phyloP scores from a whole-genome alignment of 768 basidiomycete genomes.

The Mycena amicta region DNA sequence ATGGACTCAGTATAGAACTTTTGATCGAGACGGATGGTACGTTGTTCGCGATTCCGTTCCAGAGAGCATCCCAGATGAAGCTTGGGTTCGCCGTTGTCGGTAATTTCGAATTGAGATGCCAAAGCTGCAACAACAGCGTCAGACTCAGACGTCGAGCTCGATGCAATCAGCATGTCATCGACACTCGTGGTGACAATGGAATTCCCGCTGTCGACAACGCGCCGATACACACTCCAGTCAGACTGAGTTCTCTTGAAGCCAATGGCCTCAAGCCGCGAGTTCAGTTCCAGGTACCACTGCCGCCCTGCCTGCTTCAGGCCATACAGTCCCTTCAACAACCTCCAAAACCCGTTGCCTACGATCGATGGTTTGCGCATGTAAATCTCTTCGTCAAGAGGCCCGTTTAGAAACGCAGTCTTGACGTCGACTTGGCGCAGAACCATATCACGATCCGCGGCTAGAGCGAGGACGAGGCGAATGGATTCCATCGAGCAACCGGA shows the following conservation, averaged over 20 bases:
- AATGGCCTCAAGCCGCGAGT: no score
- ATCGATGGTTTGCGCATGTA: conserved; percentile 35
- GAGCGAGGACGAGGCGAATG: conserved; percentile 22
- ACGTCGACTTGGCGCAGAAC: conserved; percentile 34
- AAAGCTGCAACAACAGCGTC: conserved; percentile 3
- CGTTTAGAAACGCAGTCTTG: conserved; percentile 33
- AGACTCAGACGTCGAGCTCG: neutral
- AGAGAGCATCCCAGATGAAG: conserved; percentile 10
- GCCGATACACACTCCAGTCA: no score
- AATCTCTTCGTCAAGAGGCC: conserved; percentile 29
- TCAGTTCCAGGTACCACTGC: neutral
- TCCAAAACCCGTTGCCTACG: conserved; percentile 17
- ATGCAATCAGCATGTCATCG: conserved; percentile 16
- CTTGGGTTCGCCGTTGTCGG: no score
- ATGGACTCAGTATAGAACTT: conserved; percentile 15
- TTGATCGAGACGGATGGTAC: conserved; percentile 6
- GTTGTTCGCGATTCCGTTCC: neutral
- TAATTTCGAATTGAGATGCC: conserved; percentile 12
- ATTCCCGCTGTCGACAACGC: neutral
- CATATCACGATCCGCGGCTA: conserved; percentile 28
- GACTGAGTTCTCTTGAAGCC: no score
- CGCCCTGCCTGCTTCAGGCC: conserved; percentile 6
- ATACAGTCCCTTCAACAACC: neutral
- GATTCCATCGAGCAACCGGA: conserved; percentile 5
- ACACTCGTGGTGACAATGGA: conserved; percentile 8